These are phyloP conservation scores for Galerina sulciceps DNA, from an alignment of 768 basidiomycete genomes.

Conservation along the genomic window DNA sequence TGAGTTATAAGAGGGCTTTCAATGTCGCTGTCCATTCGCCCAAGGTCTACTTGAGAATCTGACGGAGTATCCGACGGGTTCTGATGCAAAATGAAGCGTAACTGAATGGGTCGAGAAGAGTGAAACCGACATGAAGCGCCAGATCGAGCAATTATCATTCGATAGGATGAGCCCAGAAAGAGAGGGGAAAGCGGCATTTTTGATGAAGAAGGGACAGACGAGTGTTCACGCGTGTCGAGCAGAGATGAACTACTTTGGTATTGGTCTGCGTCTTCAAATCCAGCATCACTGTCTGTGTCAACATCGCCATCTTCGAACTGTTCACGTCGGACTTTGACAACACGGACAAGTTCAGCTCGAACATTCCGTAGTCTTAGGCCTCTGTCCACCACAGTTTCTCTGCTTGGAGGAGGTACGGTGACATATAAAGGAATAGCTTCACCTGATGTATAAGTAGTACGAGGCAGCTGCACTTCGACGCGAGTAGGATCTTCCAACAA, in stretches of 20 bases:
- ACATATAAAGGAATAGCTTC: constrained; percentile 83
- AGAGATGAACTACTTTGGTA: constrained; percentile 29
- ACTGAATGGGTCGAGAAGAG: constrained; percentile 67
- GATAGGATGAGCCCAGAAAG: constrained; percentile 46
- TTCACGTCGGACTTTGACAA: constrained; percentile 58
- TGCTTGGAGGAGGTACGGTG: constrained; percentile 75
- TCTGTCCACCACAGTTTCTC: constrained; percentile 66
- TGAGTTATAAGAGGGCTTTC: constrained; percentile 82
- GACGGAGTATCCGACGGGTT: constrained; percentile 54
- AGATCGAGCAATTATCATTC: constrained; percentile 74
- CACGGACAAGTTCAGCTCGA: constrained; percentile 76
- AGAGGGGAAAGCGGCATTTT: constrained; percentile 44
- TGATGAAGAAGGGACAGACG: constrained; percentile 36
- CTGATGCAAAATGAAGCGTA: constrained; percentile 83
- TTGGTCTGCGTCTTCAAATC: constrained; percentile 32
- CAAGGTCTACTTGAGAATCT: constrained; percentile 47
- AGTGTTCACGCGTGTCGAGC: constrained; percentile 20
- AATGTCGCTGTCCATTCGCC: constrained; percentile 56
- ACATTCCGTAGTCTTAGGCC: constrained; percentile 82
- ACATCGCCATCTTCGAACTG: constrained; percentile 41
- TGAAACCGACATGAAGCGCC: constrained; percentile 95
- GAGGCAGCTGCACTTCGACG: constrained; percentile 72
- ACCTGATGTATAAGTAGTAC: constrained; percentile 69
- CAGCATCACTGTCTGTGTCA: constrained; percentile 35
- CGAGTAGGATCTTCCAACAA: constrained; percentile 64